phyloP scores from a whole-genome alignment of 2,329 filamentous ascomycete genomes.

The Hymenoscyphus scutula region DNA sequence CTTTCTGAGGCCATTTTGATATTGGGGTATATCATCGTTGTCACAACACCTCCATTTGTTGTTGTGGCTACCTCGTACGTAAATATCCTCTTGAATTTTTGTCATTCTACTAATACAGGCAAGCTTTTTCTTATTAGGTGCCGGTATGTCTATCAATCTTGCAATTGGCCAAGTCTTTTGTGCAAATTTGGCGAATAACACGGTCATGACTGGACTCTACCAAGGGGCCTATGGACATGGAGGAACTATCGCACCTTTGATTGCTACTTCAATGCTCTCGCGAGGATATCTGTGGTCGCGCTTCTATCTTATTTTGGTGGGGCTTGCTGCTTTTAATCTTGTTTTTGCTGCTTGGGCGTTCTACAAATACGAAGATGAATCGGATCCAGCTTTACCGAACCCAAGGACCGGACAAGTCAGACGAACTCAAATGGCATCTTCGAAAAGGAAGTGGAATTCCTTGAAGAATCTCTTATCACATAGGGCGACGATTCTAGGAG shows the following conservation, averaged over 20 bases:
- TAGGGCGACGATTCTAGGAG: constrained; percentile 63
- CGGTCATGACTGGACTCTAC: constrained; percentile 54
- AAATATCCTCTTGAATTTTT: not conserved
- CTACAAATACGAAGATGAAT: constrained; percentile 63
- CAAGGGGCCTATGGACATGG: constrained; percentile 67
- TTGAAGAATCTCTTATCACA: constrained; percentile 36
- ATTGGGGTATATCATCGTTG: constrained; percentile 61
- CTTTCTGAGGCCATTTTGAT: constrained; percentile 36
- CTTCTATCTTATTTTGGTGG: constrained; percentile 68
- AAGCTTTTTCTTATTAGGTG: constrained; percentile 61
- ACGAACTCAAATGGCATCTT: not conserved
- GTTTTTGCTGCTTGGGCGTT: constrained; percentile 63
- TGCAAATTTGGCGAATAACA: constrained; percentile 50
- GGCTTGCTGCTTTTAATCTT: constrained; percentile 54
- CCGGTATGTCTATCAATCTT: constrained; percentile 53
- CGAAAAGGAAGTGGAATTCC: constrained; percentile 33
- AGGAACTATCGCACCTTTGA: constrained; percentile 63
- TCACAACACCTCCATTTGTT: constrained; percentile 66
- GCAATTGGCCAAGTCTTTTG: constrained; percentile 58
- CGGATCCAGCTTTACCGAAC: constrained; percentile 49
- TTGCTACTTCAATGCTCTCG: constrained; percentile 64
- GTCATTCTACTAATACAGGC: not conserved
- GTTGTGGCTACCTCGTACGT: constrained; percentile 55
- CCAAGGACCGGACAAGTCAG: constrained; percentile 37
- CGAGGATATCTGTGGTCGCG: constrained; percentile 64